Base-by-base conservation (phyloP, 2,329 filamentous ascomycete species). In the Fusarium longipes region DNA sequence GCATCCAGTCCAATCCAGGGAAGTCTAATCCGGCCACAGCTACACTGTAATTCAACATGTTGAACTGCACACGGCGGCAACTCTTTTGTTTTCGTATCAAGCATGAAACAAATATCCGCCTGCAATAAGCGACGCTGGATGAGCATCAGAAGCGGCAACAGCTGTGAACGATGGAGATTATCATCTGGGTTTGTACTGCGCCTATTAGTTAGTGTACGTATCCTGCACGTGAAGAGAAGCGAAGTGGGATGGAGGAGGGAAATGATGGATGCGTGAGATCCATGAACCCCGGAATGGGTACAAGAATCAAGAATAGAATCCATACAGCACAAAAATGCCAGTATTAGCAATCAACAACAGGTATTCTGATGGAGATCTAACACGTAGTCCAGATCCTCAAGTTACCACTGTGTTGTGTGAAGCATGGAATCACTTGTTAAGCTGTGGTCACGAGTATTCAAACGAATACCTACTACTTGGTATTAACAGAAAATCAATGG, bases 21-120 rank as follows among this genome's bases (percentile, higher is more conserved):
- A 48, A 36, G 55, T 63, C 43, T 40, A 55, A 63, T 63, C 43
- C 32, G 43, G 43, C n/a, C n/a, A 43, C 38, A 44, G n/a, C 45
- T 35, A 20, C 18, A 25, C 22, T 48, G 20, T 33, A 48, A 11
- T 48, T 36, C 45, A 48, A 20, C n/a, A 36, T 48, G 8, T 24
- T 36, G 45, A 48, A 44, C 67, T 60, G 44, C 49, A 47, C 42
- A 49, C 61, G 60, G 67, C 70, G 59, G 56, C 33, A 66, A 49
- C 33, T 30, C n/a, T 40, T 47, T 63, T 66, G 49, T 69, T 66
- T 58, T 58, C 63, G 64, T 48, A 14, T 39, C 24, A 12, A 39
- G 22, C 14, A 40, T 50, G 40, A 65, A 65, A 65, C 45, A 47
- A 25, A 39, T 61, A 65, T 63, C 50, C 50, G 50, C 56, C 51